Evolutionary conservation across 164 flowering plant genomes (phyloP).

Genomic region (Paratinospora sagittata): DNA sequence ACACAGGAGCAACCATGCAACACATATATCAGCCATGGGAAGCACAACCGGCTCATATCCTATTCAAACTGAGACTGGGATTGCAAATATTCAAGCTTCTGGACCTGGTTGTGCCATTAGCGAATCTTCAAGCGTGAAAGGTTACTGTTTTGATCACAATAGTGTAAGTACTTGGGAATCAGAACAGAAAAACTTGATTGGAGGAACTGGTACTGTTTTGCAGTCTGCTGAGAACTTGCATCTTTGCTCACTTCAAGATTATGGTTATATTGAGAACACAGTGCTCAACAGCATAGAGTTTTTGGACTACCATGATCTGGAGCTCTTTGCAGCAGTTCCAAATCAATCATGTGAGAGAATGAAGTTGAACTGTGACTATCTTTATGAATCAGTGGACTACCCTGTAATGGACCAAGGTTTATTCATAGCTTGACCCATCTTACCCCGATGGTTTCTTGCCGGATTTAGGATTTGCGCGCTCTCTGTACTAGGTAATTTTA

Average conservation of each 20-base stretch:
- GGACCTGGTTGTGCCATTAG: conserved; percentile 21
- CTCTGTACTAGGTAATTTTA: background rate
- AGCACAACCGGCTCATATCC: conserved; percentile 20
- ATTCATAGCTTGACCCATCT: conserved; percentile 37
- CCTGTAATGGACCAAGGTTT: conserved; percentile 53
- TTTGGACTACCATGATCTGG: conserved; percentile 30
- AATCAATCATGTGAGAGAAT: conserved; percentile 32
- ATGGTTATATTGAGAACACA: conserved; percentile 26
- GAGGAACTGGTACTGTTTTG: conserved; percentile 25
- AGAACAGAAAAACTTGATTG: conserved; percentile 20
- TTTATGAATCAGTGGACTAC: conserved; percentile 40
- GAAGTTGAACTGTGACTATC: conserved; percentile 37
- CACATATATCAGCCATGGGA: conserved; percentile 14
- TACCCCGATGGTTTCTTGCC: background rate
- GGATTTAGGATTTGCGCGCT: background rate
- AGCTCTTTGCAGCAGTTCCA: conserved; percentile 32
- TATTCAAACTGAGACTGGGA: conserved; percentile 22
- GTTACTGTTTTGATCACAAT: conserved; percentile 21
- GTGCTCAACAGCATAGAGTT: conserved; percentile 35
- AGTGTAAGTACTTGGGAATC: conserved; percentile 24
- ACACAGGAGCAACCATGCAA: conserved; percentile 16
- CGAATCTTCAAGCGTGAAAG: conserved; percentile 17
- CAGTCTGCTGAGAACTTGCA: conserved; percentile 35
- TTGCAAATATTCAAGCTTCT: conserved; percentile 22
- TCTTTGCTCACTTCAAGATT: conserved; percentile 38